Conservation (phyloP, 2,329 filamentous ascomycete species). For the Epichloe sp. region DNA sequence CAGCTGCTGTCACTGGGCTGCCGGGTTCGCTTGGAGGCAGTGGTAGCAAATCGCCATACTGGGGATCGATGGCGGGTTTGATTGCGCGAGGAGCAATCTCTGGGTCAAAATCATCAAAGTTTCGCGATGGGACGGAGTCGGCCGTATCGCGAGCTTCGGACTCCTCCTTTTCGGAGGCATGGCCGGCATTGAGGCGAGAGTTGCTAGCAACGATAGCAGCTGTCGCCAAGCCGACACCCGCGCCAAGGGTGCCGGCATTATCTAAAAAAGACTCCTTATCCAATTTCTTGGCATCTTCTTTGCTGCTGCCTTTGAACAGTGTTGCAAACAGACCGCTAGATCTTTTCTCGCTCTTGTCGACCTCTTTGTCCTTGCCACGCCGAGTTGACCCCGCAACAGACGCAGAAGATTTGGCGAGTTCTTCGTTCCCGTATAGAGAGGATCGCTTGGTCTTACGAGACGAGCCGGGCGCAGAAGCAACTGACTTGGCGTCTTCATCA, state of each 20-base stretch:
- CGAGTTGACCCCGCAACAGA: conserved; percentile 20
- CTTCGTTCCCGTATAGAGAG: conserved; percentile 29
- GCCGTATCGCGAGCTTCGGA: conserved; percentile 14
- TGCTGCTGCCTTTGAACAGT: conserved; percentile 31
- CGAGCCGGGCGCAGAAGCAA: conserved; percentile 11
- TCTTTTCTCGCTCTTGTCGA: conserved; percentile 20
- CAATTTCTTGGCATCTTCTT: conserved; percentile 9
- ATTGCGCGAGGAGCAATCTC: conserved; percentile 45
- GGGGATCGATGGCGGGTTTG: conserved; percentile 53
- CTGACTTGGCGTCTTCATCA: conserved; percentile 34
- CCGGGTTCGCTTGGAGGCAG: conserved; percentile 47
- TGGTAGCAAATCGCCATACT: conserved; percentile 51
- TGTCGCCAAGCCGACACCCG: conserved; percentile 51
- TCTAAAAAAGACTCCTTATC: conserved; percentile 52
- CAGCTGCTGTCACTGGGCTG: conserved; percentile 27
- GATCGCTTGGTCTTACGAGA: conserved; percentile 12
- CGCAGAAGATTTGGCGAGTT: conserved; percentile 25
- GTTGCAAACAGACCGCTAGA: conserved; percentile 34
- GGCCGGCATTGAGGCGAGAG: conserved; percentile 33
- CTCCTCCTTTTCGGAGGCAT: conserved; percentile 28
- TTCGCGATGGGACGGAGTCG: conserved; percentile 9
- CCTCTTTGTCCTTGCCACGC: conserved; percentile 25
- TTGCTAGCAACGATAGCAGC: conserved; percentile 26
- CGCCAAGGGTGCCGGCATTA: conserved; percentile 58
- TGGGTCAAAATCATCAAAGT: conserved; percentile 34